Percentiles rank a stretch among this genome's conserved stretches.
phyloP scores from a whole-genome alignment of 2,329 filamentous ascomycete genomes.

The Exophiala alcalophila region DNA sequence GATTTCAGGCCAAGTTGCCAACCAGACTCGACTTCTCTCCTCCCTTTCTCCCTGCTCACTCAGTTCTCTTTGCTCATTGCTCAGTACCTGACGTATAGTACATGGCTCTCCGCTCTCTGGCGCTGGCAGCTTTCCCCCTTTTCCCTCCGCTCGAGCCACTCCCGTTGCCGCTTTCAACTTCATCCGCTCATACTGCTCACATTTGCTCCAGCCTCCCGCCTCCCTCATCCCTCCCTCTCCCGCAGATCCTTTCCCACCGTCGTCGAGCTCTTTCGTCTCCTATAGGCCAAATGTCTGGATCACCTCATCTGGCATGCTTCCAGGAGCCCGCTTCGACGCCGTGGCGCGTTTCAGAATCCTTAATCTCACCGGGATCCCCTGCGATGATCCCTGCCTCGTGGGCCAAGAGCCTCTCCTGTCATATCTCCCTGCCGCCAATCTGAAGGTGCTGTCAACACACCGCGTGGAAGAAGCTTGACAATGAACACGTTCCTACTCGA shows the following conservation, averaged over 20 bases:
- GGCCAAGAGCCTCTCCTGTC: neutral
- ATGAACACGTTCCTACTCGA: neutral
- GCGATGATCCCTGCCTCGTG: conserved; percentile 1
- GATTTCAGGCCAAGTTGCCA: conserved; percentile 21
- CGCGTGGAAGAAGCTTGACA: neutral
- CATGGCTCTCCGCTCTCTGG: no score
- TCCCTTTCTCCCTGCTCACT: conserved; percentile 1
- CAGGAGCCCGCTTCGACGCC: conserved; percentile 1
- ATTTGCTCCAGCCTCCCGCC: conserved; percentile 6
- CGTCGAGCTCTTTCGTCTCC: no score
- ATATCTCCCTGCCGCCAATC: no score
- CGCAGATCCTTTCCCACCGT: neutral
- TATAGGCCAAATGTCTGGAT: conserved; percentile 2
- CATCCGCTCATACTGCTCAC: conserved; percentile 7
- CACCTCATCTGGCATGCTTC: conserved; percentile 24
- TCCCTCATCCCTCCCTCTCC: conserved; percentile 1
- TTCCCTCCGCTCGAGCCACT: no score
- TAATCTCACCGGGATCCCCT: conserved; percentile 15
- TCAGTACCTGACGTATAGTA: no score
- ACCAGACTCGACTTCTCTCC: conserved; percentile 9
- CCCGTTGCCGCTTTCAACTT: neutral
- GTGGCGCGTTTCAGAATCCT: conserved; percentile 18
- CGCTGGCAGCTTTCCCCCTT: no score
- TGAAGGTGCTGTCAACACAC: no score
- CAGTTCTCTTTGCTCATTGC: no score